Evolutionary conservation across 208 protist species (phyloP), one percentile per base, ranked within the genome.

Genomic region (Vickermania ingenoplastis): DNA sequence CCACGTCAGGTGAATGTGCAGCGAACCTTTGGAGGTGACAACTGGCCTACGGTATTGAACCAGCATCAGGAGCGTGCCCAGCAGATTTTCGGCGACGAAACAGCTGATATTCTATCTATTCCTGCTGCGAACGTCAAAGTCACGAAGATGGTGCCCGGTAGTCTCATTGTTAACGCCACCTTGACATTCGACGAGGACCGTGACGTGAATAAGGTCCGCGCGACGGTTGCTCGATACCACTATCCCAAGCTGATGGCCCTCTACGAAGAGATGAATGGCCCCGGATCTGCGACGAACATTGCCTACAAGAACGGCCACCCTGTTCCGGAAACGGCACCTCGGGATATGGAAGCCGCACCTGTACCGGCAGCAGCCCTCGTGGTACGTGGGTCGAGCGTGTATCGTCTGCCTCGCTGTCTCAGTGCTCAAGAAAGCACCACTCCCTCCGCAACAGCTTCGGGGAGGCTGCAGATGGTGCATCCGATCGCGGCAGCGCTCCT

Each of bases 211-310:
- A 54, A 54, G 50, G 21, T 28, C 11, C 50, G 50, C 11, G 24
- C 13, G 11, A 17, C 13, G n/a, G 23, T 54, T 54, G 50, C 13
- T 5, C 5, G 7, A 5, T 54, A 28, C 23, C 50, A 17, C 7
- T 54, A 54, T 25, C 50, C 50, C 7, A 54, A 54, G 24, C 23
- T 54, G 13, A 17, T 54, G 50, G 50, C 50, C 21, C 50, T 54
- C n/a, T 54, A 54, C 22, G 21, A 45, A 17, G 36, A 45, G 36
- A n/a, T 45, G 36, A 45, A 45, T 45, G 36, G 36, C 36, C 36
- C 36, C 17, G 36, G 36, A n/a, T 45, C 36, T 7, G 36, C 36
- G 17, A 17, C 7, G 7, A 7, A 45, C 36, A 45, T 45, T 45
- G 36, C 36, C 11, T 45, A 45, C 17, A 45, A 54, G 7, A 7